Conservation (phyloP, 352 stramenopile species). For the Pythium folliculosum region DNA sequence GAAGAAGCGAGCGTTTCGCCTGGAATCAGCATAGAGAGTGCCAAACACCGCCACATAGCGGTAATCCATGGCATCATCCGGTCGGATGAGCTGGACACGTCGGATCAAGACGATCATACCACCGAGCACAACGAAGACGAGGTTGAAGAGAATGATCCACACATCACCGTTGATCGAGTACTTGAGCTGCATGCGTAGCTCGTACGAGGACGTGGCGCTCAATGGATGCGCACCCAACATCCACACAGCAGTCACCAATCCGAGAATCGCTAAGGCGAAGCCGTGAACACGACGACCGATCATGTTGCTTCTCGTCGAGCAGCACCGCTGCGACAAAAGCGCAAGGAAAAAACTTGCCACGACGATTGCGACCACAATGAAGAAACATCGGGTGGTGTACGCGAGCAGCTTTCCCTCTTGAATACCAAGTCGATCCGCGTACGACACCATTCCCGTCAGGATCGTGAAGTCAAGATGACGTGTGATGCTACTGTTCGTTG, state of each 20-base stretch:
- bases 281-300: slow-evolving; percentile 27
- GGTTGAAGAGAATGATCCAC: slow-evolving; percentile 46
- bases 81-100: slow-evolving; percentile 40
- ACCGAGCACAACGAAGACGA: slow-evolving; percentile 50
- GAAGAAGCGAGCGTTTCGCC: slow-evolving; percentile 59
- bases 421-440: slow-evolving; percentile 65
- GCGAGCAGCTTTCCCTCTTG: slow-evolving; percentile 49
- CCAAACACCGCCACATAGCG: slow-evolving; percentile 55
- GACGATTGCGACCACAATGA: slow-evolving; percentile 41
- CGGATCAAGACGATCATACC: slow-evolving; percentile 45
- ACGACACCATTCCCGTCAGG: slow-evolving; percentile 70
- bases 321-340: not conserved
- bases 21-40: slow-evolving; percentile 58
- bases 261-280: slow-evolving; percentile 55
- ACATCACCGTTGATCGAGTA: slow-evolving; percentile 47
- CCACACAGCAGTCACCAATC: slow-evolving; percentile 54
- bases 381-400: slow-evolving; percentile 46
- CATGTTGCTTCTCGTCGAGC: not conserved
- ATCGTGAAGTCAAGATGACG: slow-evolving; percentile 35
- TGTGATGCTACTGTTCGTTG: not conserved
- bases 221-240: slow-evolving; percentile 59
- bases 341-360: slow-evolving; percentile 41
- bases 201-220: slow-evolving; percentile 54
- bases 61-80: slow-evolving; percentile 46
- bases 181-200: slow-evolving; percentile 64